A percentile compares a stretch with the other conserved stretches of the same genome.
These are phyloP conservation scores for Daldinia grandis DNA, from an alignment of 495 filamentous ascomycete genomes.

Conservation along the genomic window DNA sequence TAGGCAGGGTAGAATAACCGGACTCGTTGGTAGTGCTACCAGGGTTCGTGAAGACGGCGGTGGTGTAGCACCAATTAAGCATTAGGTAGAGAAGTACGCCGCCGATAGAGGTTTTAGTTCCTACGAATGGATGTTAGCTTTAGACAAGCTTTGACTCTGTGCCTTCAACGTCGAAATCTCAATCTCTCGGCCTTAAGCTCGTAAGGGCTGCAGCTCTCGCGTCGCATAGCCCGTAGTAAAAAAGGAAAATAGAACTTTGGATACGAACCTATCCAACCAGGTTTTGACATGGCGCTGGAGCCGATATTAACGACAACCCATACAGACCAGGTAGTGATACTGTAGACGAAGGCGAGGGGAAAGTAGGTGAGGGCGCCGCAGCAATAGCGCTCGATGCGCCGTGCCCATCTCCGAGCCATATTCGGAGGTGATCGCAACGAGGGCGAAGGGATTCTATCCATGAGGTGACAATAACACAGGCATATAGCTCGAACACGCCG, in stretches of 20 bases:
- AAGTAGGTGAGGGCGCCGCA: conserved; percentile 84
- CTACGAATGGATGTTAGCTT: conserved; percentile 40
- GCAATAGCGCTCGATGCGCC: conserved; percentile 83
- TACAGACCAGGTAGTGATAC: conserved; percentile 86
- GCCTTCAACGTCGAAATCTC: background rate
- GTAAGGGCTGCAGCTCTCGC: background rate
- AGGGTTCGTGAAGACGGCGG: conserved; percentile 90
- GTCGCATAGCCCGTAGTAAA: conserved; percentile 3
- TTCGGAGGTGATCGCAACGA: conserved; percentile 41
- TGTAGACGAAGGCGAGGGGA: conserved; percentile 88
- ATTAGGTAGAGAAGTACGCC: conserved; percentile 78
- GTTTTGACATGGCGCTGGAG: conserved; percentile 58
- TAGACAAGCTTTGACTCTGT: background rate
- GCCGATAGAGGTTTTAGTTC: conserved; percentile 57
- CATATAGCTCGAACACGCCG: background rate
- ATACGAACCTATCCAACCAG: conserved; percentile 72
- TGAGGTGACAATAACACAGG: conserved; percentile 18
- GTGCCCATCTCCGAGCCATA: conserved; percentile 67
- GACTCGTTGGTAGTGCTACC: conserved; percentile 67
- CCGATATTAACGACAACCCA: conserved; percentile 86
- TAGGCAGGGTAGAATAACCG: conserved; percentile 63
- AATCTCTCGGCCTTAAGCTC: background rate
- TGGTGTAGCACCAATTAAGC: conserved; percentile 86
- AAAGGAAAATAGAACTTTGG: conserved; percentile 3
- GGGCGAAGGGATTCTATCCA: conserved; percentile 43